Conservation (phyloP, 1,284 basidiomycete species). For the Fomes fomentarius region DNA sequence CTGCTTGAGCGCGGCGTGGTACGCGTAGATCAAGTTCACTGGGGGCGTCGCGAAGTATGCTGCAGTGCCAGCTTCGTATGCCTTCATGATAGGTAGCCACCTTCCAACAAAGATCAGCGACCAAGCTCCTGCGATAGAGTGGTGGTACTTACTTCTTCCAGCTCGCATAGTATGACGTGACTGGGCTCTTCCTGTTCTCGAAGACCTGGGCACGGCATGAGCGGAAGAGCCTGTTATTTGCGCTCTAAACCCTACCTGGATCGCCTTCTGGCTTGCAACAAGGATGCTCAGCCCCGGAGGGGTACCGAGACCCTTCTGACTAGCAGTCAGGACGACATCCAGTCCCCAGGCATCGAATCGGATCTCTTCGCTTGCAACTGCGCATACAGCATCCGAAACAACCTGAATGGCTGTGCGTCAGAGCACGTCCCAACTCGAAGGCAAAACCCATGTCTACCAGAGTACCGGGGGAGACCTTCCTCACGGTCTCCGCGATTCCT, state of each 20-base stretch:
- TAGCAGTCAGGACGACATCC: slow-evolving; percentile 89
- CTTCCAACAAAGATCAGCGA: slow-evolving; percentile 35
- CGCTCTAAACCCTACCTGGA: slow-evolving; percentile 50
- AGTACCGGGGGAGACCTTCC: slow-evolving; percentile 83
- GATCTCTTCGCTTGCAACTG: slow-evolving; percentile 96
- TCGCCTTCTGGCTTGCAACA: slow-evolving; percentile 80
- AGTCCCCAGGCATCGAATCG: slow-evolving; percentile 93
- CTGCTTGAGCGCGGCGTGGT: slow-evolving; percentile 76
- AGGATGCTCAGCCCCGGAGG: slow-evolving; percentile 95
- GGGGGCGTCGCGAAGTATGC: slow-evolving; percentile 96
- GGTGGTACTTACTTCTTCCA: slow-evolving; percentile 72
- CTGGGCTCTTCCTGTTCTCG: slow-evolving; percentile 70
- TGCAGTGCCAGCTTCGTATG: slow-evolving; percentile 76
- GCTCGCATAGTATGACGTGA: slow-evolving; percentile 85
- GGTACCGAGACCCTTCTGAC: slow-evolving; percentile 93
- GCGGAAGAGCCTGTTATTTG: neutral
- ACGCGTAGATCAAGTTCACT: slow-evolving; percentile 93
- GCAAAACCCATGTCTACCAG: slow-evolving; percentile 54
- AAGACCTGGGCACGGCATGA: slow-evolving; percentile 51
- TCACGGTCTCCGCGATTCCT: slow-evolving; percentile 77
- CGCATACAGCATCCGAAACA: slow-evolving; percentile 92
- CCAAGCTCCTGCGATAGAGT: neutral
- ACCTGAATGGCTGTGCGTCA: slow-evolving; percentile 46
- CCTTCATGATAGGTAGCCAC: slow-evolving; percentile 94
- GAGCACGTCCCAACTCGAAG: neutral